Conservation (phyloP, 345 rosid genomes). For the Citrus trifoliata region DNA sequence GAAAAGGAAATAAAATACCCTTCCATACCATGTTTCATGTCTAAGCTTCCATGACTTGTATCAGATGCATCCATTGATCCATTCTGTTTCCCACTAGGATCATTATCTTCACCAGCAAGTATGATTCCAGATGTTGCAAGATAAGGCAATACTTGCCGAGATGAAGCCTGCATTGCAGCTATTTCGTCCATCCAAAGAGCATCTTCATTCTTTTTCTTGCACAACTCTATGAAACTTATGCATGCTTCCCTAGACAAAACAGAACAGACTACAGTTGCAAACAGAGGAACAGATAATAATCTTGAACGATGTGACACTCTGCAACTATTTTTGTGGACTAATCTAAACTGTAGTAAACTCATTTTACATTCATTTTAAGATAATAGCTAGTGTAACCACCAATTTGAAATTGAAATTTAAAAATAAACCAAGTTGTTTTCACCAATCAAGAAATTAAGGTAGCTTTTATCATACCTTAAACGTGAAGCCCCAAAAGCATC, state of each 20-base stretch:
- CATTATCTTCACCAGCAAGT: conserved; percentile 73
- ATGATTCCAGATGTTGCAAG: conserved; percentile 77
- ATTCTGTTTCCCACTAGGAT: conserved; percentile 34
- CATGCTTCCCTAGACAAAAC: conserved; percentile 79
- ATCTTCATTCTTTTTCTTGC: conserved; percentile 96
- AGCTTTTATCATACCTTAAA: conserved; percentile 47
- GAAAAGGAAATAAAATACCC: background rate
- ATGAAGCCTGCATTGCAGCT: conserved; percentile 81
- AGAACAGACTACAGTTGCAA: background rate
- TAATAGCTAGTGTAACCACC: background rate
- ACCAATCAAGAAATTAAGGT: background rate
- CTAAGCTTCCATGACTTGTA: conserved; percentile 52
- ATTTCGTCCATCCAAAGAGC: conserved; percentile 91
- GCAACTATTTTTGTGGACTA: background rate
- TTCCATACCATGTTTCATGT: conserved; percentile 52
- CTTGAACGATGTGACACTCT: background rate
- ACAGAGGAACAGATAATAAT: background rate
- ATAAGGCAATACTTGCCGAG: conserved; percentile 73
- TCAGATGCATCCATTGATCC: conserved; percentile 43
- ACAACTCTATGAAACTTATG: conserved; percentile 73
- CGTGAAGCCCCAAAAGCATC: conserved; percentile 97
- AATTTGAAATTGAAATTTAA: background rate
- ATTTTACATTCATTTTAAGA: background rate
- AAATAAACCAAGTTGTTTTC: background rate
- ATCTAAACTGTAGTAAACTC: background rate